phyloP scores from a whole-genome alignment of 805 yeast genomes.

The Candida odintsovae region DNA sequence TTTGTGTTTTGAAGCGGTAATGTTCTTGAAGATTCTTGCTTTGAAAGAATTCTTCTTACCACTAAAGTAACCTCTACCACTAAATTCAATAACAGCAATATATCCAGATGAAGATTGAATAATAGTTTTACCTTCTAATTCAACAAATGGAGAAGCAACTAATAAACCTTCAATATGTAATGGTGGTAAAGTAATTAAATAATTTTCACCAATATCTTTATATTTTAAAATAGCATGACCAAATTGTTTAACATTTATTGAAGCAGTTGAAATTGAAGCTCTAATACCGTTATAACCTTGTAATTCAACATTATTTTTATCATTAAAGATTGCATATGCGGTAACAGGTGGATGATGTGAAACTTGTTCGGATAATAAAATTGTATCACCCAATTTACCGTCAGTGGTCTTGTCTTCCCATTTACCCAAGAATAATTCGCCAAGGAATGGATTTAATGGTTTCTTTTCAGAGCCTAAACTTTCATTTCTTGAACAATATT shows the following conservation, averaged over 20 bases:
- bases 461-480: constrained; percentile 93
- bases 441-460: constrained; percentile 93
- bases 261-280: constrained; percentile 74
- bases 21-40: constrained; percentile 65
- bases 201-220: constrained; percentile 58
- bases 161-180: constrained; percentile 91
- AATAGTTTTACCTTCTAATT: constrained; percentile 81
- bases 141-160: constrained; percentile 90
- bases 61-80: constrained; percentile 91
- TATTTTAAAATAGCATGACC: constrained; percentile 82
- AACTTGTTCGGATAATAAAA: constrained; percentile 84
- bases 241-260: constrained; percentile 81
- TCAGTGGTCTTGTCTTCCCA: constrained; percentile 58
- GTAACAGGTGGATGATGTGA: constrained; percentile 97
- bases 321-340: constrained; percentile 81
- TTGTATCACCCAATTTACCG: constrained; percentile 63
- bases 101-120: constrained; percentile 82
- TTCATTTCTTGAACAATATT: constrained; percentile 90
- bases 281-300: constrained; percentile 90
- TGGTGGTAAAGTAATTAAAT: constrained; percentile 85
- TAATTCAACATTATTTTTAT: constrained; percentile 57
- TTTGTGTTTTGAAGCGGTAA: constrained; percentile 41
- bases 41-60: constrained; percentile 94
- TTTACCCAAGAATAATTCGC: constrained; percentile 88
- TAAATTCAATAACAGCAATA: constrained; percentile 64